Conservation (phyloP, 176 grass and related monocot genomes). For the Ampelocalamus luodianensis region DNA sequence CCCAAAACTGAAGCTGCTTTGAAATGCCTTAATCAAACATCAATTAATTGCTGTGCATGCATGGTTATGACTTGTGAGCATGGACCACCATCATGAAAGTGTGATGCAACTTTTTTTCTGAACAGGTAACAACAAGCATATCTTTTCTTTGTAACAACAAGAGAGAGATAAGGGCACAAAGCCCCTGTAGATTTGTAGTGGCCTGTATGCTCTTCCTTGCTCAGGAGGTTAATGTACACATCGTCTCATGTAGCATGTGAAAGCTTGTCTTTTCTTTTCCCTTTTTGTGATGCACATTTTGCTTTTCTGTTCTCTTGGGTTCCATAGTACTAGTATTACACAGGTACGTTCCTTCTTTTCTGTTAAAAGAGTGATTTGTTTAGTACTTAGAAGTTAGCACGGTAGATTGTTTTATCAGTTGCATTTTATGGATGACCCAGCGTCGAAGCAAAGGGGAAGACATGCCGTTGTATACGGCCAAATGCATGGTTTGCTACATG, state of each 20-base stretch:
- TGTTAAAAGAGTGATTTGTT: neutral
- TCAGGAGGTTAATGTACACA: conserved; percentile 41
- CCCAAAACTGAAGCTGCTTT: conserved; percentile 16
- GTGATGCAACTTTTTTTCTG: conserved; percentile 33
- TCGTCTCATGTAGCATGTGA: conserved; percentile 46
- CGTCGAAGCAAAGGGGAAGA: conserved; percentile 27
- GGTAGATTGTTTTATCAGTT: neutral
- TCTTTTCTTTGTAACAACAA: no score
- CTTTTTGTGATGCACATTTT: conserved; percentile 22
- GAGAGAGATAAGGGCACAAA: conserved; percentile 36
- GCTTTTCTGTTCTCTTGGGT: conserved; percentile 11
- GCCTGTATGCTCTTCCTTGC: conserved; percentile 14
- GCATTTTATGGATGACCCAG: conserved; percentile 6
- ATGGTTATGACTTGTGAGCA: conserved; percentile 26
- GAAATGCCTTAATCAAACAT: conserved; percentile 26
- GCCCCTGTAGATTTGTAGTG: conserved; percentile 28
- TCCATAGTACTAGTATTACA: neutral
- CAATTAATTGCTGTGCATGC: neutral
- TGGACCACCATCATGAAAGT: conserved; percentile 49
- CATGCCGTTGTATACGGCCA: conserved; percentile 40
- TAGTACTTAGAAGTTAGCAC: neutral
- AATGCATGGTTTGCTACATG: conserved; percentile 37
- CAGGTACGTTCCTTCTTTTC: neutral
- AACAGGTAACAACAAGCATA: conserved; percentile 32
- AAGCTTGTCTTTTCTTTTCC: conserved; percentile 13